A percentile compares a stretch with the other conserved stretches of the same genome.
These are phyloP conservation scores for Pulicaria dysenterica DNA, from an alignment of 129 eudicot genomes.

Conservation along the genomic window DNA sequence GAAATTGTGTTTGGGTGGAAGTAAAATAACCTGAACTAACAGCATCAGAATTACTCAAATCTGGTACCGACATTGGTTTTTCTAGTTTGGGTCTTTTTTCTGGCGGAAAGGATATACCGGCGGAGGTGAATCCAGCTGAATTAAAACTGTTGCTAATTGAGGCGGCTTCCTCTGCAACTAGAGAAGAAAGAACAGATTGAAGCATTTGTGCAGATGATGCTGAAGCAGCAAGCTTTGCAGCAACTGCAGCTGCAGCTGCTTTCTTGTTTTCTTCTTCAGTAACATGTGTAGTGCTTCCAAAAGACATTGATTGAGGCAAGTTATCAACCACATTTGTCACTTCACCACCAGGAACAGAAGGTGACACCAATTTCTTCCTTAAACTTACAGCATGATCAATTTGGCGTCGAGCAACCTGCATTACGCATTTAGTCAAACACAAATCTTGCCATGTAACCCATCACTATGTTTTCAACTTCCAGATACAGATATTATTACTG, in stretches of 20 bases:
- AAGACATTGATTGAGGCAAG: conserved; percentile 41
- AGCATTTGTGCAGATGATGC: conserved; percentile 93
- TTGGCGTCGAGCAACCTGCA: conserved; percentile 73
- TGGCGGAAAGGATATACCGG: conserved; percentile 41
- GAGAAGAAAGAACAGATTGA: conserved; percentile 76
- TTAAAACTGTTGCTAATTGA: conserved; percentile 54
- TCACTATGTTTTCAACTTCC: background rate
- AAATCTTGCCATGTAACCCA: background rate
- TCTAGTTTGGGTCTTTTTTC: conserved; percentile 70
- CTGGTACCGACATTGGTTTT: conserved; percentile 42
- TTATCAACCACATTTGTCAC: conserved; percentile 24
- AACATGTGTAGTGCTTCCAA: conserved; percentile 38
- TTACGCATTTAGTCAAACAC: conserved; percentile 2
- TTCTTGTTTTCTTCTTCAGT: conserved; percentile 72
- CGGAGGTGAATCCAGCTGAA: conserved; percentile 42
- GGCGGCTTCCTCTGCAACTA: conserved; percentile 90
- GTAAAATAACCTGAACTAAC: conserved; percentile 38
- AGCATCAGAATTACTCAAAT: conserved; percentile 42
- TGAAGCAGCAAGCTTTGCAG: conserved; percentile 89
- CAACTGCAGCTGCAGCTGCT: conserved; percentile 88
- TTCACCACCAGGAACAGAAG: conserved; percentile 31
- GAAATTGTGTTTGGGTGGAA: conserved; percentile 45
- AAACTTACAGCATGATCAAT: conserved; percentile 47
- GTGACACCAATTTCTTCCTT: conserved; percentile 48
- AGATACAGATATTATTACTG: no score